Percentiles rank a stretch among this genome's conserved stretches.
Evolutionary conservation across 257 asterid species (phyloP).

Genomic region (Solanum ahanhuiri): DNA sequence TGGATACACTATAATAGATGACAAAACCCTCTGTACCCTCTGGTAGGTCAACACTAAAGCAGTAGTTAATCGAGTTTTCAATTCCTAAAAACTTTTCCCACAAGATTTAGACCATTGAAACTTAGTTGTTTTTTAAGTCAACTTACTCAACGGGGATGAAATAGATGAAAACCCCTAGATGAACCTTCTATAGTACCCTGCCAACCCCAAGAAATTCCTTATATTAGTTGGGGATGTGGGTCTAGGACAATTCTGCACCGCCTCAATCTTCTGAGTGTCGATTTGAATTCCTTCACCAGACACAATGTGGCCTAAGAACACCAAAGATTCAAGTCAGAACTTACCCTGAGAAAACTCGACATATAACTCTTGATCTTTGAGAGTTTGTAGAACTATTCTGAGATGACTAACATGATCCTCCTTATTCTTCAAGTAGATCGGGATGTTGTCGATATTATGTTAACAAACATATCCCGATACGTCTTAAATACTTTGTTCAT

Average conservation of each 20-base stretch:
- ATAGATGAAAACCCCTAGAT: too few species aligned
- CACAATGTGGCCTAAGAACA: too few species aligned
- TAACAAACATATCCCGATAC: not conserved
- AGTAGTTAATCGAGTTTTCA: too few species aligned
- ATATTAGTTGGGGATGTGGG: not conserved
- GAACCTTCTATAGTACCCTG: not conserved
- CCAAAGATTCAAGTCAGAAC: rapidly evolving
- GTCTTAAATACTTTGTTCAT: too few species aligned
- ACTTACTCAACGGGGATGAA: not conserved
- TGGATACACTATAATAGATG: not conserved
- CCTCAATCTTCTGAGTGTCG: not conserved
- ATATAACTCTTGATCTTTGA: not conserved
- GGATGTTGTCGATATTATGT: not conserved
- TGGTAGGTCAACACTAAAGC: not conserved
- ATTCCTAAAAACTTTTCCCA: too few species aligned
- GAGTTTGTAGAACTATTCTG: not conserved
- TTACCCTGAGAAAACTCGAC: too few species aligned
- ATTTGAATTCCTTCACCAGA: not conserved
- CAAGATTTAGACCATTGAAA: too few species aligned
- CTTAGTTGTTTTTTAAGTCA: not conserved
- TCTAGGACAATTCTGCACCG: too few species aligned
- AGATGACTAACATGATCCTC: not conserved
- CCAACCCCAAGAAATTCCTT: not conserved
- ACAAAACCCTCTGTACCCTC: not conserved
- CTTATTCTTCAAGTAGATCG: too few species aligned